These are phyloP conservation scores for Flaveria bidentis DNA, from an alignment of 129 eudicot genomes.

Conservation along the genomic window DNA sequence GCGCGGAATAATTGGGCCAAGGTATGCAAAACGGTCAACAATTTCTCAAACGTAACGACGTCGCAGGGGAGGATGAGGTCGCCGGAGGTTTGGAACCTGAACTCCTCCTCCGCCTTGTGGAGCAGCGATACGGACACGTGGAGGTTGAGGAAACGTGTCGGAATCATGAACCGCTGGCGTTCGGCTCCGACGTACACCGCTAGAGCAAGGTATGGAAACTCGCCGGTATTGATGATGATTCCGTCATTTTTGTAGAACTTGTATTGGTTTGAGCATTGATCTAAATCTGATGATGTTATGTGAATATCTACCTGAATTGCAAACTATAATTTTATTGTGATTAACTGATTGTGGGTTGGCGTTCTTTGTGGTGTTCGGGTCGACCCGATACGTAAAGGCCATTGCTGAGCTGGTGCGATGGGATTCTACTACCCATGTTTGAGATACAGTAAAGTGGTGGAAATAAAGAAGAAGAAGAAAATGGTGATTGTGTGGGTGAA, in stretches of 20 bases:
- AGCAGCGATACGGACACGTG: slow-evolving; percentile 58
- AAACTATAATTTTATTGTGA: too few relatives aligned
- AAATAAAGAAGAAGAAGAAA: slow-evolving; percentile 3
- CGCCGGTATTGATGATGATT: too few relatives aligned
- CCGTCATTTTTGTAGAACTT: background rate
- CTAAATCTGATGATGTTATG: too few relatives aligned
- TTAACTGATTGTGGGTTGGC: background rate
- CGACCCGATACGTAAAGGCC: slow-evolving; percentile 95
- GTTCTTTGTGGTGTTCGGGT: slow-evolving; percentile 46
- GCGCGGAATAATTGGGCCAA: too few relatives aligned
- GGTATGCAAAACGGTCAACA: slow-evolving; percentile 36
- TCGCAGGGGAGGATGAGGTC: slow-evolving; percentile 59
- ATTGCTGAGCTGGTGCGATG: slow-evolving; percentile 92
- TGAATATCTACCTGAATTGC: too few relatives aligned
- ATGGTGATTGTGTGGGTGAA: background rate
- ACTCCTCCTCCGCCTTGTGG: slow-evolving; percentile 64
- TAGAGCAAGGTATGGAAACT: too few relatives aligned
- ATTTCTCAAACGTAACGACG: slow-evolving; percentile 32
- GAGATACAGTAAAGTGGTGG: background rate
- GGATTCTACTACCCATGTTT: slow-evolving; percentile 63
- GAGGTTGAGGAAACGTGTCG: slow-evolving; percentile 62
- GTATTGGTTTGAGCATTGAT: too few relatives aligned
- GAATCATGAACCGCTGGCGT: slow-evolving; percentile 60
- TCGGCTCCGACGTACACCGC: slow-evolving; percentile 62
- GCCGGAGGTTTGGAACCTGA: slow-evolving; percentile 50